Evolutionary conservation across 2,329 filamentous ascomycete species (phyloP), one percentile per base, ranked within the genome.

Genomic region (Aspergillus sp.): DNA sequence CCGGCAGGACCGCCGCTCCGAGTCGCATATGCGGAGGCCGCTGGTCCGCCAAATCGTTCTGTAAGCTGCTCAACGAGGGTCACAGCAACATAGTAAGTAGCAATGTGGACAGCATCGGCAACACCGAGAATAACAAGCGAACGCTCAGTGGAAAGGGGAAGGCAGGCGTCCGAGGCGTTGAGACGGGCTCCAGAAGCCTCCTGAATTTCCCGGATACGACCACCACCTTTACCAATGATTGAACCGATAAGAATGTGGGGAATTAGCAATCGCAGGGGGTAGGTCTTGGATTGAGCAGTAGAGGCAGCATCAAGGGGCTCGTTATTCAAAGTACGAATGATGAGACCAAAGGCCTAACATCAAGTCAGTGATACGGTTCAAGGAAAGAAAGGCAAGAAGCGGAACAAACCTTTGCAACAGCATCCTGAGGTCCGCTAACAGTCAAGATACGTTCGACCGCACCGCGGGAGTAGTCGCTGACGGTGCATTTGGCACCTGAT

Each of bases 111-210:
- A 57, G 95, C 93, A 79, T 99, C 95, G 53, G 95, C 95, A 57
- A 99, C 95, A 74, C 95, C 95, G 77, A 98, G 91, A 30, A 99
- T 93, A 51, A 99, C 93, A 48, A 99, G 85, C n/a, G 95, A 98
- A 48, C 95, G 90, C 79, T 99, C 95, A 58, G 92, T 96, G 17
- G 95, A 99, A 60, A 97, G 84, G 48, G 95, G 95, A 55, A 99
- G 84, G 72, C 93, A 96, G 5, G 92, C 89, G 74, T 98, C 95
- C 6, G 95, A 99, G 24, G 95, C 95, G 75, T 99, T 99, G 45
- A 99, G 85, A 61, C 96, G 89, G 53, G 95, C 95, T 59, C 96
- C 96, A 15, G 95, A 99, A 18, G 93, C 93, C 73, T 99, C 95
- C 76, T 99, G 95, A 61, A 99, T 99, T 78, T 99, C 95, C 64